A percentile compares a stretch with the other conserved stretches of the same genome.
Evolutionary conservation across 2,329 filamentous ascomycete species (phyloP).

Genomic region (Septoria petroselini): DNA sequence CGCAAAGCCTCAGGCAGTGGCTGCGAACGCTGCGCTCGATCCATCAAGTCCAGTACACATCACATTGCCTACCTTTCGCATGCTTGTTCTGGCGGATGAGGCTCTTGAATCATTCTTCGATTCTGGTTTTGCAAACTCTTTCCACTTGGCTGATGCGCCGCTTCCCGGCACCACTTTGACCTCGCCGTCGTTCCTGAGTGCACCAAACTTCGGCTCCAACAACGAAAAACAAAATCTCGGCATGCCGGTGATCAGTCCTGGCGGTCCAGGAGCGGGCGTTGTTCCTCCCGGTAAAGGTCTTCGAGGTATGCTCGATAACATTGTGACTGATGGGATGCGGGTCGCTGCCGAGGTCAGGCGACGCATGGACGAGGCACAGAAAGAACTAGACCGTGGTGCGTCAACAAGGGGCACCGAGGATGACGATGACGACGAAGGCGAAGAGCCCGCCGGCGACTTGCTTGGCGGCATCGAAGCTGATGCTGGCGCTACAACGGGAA

Average conservation of each 20-base stretch:
- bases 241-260: conserved; percentile 31
- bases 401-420: conserved; percentile 53
- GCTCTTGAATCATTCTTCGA: conserved; percentile 96
- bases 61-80: conserved; percentile 94
- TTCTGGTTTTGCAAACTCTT: conserved; percentile 86
- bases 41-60: conserved; percentile 92
- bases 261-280: conserved; percentile 48
- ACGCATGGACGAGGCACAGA: conserved; percentile 92
- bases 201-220: conserved; percentile 39
- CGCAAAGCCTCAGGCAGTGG: conserved; percentile 59
- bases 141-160: conserved; percentile 73
- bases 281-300: conserved; percentile 70
- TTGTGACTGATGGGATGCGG: conserved; percentile 94
- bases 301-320: conserved; percentile 90
- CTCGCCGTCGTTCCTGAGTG: conserved; percentile 71
- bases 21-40: conserved; percentile 86
- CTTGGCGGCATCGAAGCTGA: conserved; percentile 51
- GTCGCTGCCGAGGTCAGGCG: conserved; percentile 89
- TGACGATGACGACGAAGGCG: conserved; percentile 60
- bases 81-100: conserved; percentile 96
- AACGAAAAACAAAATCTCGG: conserved; percentile 8
- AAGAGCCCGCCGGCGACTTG: conserved; percentile 61
- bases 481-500: conserved; percentile 34
- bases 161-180: conserved; percentile 48
- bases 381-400: conserved; percentile 81